phyloP scores from a whole-genome alignment of 257 asterid genomes.

The Solanum verrucosum region DNA sequence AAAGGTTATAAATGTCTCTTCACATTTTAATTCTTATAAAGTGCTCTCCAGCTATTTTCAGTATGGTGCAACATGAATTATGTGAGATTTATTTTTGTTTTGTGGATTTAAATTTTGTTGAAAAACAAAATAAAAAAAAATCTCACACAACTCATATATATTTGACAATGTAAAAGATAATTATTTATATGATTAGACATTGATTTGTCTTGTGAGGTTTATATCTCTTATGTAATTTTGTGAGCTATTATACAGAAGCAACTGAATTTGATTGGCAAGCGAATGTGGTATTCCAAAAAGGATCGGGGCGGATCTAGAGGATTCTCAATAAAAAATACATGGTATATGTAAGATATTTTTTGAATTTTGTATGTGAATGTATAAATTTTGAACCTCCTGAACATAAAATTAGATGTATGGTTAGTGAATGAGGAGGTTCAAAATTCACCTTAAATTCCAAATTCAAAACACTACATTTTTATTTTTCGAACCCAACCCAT shows the following conservation, averaged over 20 bases:
- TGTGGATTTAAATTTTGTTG: background rate
- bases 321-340: too few relatives aligned
- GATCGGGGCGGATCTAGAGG: too few relatives aligned
- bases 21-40: background rate
- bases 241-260: too few relatives aligned
- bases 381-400: too few relatives aligned
- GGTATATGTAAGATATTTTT: background rate
- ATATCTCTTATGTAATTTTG: too few relatives aligned
- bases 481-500: too few relatives aligned
- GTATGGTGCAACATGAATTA: background rate
- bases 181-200: background rate
- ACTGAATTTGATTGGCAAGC: background rate
- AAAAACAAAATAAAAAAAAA: too few relatives aligned
- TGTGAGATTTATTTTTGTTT: background rate
- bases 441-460: background rate
- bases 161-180: background rate
- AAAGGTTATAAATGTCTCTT: background rate
- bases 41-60: background rate
- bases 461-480: too few relatives aligned
- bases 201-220: too few relatives aligned
- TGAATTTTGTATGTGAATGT: too few relatives aligned
- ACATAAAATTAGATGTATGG: background rate
- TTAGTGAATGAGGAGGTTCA: background rate
- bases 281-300: background rate
- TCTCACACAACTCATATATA: background rate